Conservation (phyloP, 331 rosid genomes). For the Cydonia oblonga region DNA sequence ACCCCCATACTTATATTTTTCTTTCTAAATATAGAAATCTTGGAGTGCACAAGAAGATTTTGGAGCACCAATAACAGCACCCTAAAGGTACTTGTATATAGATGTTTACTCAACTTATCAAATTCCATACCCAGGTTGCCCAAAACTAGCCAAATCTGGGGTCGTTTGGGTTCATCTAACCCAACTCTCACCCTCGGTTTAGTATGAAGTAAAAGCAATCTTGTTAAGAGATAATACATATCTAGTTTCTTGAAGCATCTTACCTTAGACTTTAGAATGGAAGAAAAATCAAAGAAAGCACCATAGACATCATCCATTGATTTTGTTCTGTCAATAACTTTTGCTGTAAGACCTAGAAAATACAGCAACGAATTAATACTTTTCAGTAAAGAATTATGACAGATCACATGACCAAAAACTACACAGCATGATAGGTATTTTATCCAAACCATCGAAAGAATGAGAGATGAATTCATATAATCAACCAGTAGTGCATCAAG, state of each 20-base stretch:
- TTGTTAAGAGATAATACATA: background rate
- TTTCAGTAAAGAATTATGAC: background rate
- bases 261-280: slow-evolving; percentile 73
- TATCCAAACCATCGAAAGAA: background rate
- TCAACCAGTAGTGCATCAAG: background rate
- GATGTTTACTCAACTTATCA: background rate
- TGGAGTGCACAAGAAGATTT: background rate
- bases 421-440: background rate
- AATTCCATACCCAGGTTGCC: background rate
- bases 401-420: background rate
- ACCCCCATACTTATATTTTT: background rate
- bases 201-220: background rate
- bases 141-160: background rate
- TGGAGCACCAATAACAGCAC: background rate
- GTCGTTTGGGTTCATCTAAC: background rate
- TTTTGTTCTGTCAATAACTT: slow-evolving; percentile 73
- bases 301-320: slow-evolving; percentile 80
- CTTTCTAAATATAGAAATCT: background rate
- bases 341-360: slow-evolving; percentile 82
- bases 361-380: slow-evolving; percentile 12
- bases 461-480: background rate
- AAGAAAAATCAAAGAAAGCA: slow-evolving; percentile 84
- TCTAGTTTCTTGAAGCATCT: slow-evolving; percentile 1
- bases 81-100: no score
- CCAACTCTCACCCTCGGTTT: background rate